phyloP scores from a whole-genome alignment of 306 rosid species.

The Prunus mongolica region DNA sequence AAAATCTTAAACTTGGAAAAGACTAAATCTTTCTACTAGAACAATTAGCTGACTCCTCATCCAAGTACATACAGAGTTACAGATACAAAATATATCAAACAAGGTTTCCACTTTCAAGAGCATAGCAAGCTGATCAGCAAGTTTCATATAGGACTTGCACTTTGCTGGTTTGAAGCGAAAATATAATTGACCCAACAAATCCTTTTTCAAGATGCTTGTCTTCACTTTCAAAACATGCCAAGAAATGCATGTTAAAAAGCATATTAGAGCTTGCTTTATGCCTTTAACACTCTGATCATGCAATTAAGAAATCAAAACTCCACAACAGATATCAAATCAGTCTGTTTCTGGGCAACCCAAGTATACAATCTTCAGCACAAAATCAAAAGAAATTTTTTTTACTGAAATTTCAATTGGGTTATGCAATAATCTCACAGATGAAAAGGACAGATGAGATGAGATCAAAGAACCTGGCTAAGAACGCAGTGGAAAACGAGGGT shows the following conservation, averaged over 20 bases:
- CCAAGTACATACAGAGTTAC: not conserved
- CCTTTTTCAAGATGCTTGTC: not conserved
- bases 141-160: not conserved
- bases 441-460: not conserved
- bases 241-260: not conserved
- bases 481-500: conserved; percentile 91
- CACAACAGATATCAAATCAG: not conserved
- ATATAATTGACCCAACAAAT: not conserved
- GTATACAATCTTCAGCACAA: not conserved
- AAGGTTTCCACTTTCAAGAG: not conserved
- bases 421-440: not conserved
- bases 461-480: conserved; percentile 55
- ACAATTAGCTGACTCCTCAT: not conserved
- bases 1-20: not conserved
- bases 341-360: not conserved
- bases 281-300: not conserved
- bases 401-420: not conserved
- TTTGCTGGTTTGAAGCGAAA: not conserved
- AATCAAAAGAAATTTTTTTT: not conserved
- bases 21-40: not conserved
- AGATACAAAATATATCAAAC: not conserved
- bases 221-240: not conserved
- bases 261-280: not conserved
- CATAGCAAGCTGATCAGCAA: not conserved
- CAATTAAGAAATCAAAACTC: not conserved